These are phyloP conservation scores for Casuarina equisetifolia DNA, from an alignment of 306 rosid species.

Conservation along the genomic window DNA sequence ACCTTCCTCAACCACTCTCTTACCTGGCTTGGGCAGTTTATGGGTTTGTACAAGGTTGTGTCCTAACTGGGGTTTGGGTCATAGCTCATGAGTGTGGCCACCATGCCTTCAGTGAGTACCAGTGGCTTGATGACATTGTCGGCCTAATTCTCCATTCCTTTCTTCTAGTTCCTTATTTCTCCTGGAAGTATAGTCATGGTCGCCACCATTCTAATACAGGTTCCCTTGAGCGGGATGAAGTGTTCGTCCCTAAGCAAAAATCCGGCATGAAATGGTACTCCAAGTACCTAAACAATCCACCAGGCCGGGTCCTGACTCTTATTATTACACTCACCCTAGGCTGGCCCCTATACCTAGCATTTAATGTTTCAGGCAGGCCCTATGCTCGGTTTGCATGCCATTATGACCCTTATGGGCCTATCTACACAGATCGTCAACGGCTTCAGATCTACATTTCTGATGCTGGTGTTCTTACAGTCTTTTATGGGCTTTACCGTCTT, in stretches of 20 bases:
- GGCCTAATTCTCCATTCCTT: slow-evolving; percentile 83
- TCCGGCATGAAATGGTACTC: slow-evolving; percentile 55
- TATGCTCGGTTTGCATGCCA: slow-evolving; percentile 77
- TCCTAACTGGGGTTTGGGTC: slow-evolving; percentile 96
- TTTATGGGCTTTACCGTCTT: slow-evolving; percentile 57
- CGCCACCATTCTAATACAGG: slow-evolving; percentile 94
- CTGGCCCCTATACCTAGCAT: slow-evolving; percentile 78
- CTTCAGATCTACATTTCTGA: slow-evolving; percentile 71
- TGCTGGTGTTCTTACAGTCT: slow-evolving; percentile 44
- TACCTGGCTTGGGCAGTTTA: slow-evolving; percentile 63
- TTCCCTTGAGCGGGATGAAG: slow-evolving; percentile 89
- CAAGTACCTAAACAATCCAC: slow-evolving; percentile 79
- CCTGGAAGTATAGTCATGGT: slow-evolving; percentile 98
- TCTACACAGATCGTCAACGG: slow-evolving; percentile 67
- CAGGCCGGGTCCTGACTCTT: slow-evolving; percentile 61
- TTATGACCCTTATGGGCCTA: slow-evolving; percentile 76
- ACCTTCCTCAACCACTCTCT: slow-evolving; percentile 41
- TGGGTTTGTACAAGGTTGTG: slow-evolving; percentile 67
- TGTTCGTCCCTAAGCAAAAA: slow-evolving; percentile 82
- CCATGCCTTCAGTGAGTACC: slow-evolving; percentile 94
- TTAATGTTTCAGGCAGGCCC: slow-evolving; percentile 67
- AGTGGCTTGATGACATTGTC: slow-evolving; percentile 89
- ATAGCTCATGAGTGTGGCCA: slow-evolving; percentile 97
- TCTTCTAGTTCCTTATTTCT: slow-evolving; percentile 93
- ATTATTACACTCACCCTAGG: slow-evolving; percentile 52